phyloP scores from a whole-genome alignment of 129 eudicot species.

The Helianthus annuus region DNA sequence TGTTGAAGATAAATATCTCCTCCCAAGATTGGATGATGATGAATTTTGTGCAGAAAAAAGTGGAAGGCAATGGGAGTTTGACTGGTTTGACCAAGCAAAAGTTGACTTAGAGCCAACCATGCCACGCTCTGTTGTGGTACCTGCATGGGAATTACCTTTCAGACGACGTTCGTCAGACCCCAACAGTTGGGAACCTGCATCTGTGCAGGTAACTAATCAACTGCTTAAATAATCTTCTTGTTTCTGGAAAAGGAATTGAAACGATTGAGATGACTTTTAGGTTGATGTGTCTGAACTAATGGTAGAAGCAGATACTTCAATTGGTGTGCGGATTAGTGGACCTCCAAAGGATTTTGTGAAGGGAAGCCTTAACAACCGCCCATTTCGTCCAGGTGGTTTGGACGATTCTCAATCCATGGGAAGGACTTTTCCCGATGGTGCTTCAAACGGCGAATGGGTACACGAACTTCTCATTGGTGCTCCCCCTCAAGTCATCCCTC shows the following conservation, averaged over 20 bases:
- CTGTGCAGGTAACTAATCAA: slow-evolving; percentile 57
- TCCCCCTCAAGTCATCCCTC: slow-evolving; percentile 64
- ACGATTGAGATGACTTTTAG: slow-evolving; percentile 40
- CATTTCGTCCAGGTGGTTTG: slow-evolving; percentile 97
- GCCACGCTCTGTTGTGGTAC: slow-evolving; percentile 82
- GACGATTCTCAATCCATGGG: slow-evolving; percentile 67
- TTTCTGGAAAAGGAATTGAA: slow-evolving; percentile 6
- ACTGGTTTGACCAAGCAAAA: slow-evolving; percentile 88
- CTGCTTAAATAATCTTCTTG: neutral
- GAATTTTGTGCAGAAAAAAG: slow-evolving; percentile 80
- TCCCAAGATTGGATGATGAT: slow-evolving; percentile 78
- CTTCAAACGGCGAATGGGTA: slow-evolving; percentile 88
- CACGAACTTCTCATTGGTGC: slow-evolving; percentile 79
- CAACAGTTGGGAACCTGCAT: slow-evolving; percentile 76
- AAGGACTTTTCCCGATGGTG: slow-evolving; percentile 77
- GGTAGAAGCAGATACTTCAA: slow-evolving; percentile 67
- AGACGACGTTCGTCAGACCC: slow-evolving; percentile 57
- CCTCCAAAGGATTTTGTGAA: slow-evolving; percentile 94
- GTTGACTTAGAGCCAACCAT: slow-evolving; percentile 70
- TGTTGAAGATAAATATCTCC: slow-evolving; percentile 69
- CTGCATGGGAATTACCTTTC: slow-evolving; percentile 93
- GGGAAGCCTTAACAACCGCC: slow-evolving; percentile 90
- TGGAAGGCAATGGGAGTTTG: slow-evolving; percentile 94
- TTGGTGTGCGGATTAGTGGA: slow-evolving; percentile 85
- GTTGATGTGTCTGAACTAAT: slow-evolving; percentile 78